phyloP scores from a whole-genome alignment of 2,329 filamentous ascomycete genomes.

The Clonostachys byssicola region DNA sequence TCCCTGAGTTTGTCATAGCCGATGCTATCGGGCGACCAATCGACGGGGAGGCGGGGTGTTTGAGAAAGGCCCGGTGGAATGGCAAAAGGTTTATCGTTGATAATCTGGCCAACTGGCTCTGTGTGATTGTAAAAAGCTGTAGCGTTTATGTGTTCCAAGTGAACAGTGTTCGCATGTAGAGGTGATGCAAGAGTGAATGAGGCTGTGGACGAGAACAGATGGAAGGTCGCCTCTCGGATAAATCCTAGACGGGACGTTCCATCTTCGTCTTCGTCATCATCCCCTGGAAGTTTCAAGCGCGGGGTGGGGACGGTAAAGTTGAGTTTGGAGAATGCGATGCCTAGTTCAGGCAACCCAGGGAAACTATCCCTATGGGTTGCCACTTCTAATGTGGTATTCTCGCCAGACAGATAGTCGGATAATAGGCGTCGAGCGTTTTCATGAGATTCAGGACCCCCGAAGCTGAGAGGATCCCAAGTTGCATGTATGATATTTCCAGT shows the following conservation, averaged over 20 bases:
- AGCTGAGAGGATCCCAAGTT: constrained; percentile 65
- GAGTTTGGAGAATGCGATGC: constrained; percentile 67
- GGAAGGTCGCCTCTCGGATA: constrained; percentile 81
- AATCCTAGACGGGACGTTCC: constrained; percentile 48
- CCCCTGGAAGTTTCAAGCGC: constrained; percentile 53
- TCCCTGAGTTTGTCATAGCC: constrained; percentile 79
- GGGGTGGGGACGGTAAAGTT: constrained; percentile 71
- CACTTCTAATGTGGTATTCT: constrained; percentile 76
- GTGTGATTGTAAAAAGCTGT: constrained; percentile 81
- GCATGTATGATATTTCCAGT: constrained; percentile 63
- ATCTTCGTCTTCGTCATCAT: constrained; percentile 25
- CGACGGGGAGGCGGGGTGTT: constrained; percentile 76
- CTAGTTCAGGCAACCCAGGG: constrained; percentile 68
- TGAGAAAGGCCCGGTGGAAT: constrained; percentile 70
- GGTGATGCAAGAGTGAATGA: constrained; percentile 82
- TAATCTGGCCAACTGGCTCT: constrained; percentile 72
- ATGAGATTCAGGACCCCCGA: constrained; percentile 41
- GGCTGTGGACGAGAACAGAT: constrained; percentile 82
- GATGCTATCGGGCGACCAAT: constrained; percentile 71
- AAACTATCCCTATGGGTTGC: constrained; percentile 69
- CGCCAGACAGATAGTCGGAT: constrained; percentile 83
- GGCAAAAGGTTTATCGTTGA: constrained; percentile 69
- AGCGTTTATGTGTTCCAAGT: constrained; percentile 76
- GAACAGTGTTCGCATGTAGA: constrained; percentile 66
- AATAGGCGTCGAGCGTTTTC: constrained; percentile 59